Evolutionary conservation across 495 filamentous ascomycete genomes (phyloP), one percentile per base, ranked within the genome.

Genomic region (Beverwykella pulmonaria): DNA sequence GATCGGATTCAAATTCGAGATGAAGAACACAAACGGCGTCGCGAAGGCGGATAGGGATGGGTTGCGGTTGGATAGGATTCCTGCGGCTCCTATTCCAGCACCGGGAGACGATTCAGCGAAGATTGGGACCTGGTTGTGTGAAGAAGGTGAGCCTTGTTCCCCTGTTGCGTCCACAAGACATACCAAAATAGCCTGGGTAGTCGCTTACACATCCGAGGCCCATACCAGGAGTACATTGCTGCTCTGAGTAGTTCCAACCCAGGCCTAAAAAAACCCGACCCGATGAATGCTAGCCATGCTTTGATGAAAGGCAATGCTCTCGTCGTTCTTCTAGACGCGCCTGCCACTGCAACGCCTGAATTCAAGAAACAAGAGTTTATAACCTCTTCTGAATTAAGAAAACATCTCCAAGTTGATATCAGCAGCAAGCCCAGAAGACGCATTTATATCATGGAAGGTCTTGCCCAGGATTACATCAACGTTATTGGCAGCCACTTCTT

Each of bases 371-470:
- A 19, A 0, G 17, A 29, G 1, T 68, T 68, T 22, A 47, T 10
- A 20, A 53, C 26, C 27, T 4, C 47, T 5, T 1, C 41, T 44
- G 27, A 58, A 3, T 57, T 68, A 20, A 23, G 27, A 20, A 30
- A 39, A 20, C 59, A 68, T 53, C 47, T 63, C 41, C 36, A 15
- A 1, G 27, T 1, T 9, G 57, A 49, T 2, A 23, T 32, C n/a
- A 12, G 34, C 19, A 55, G 4, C 4, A 46, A 58, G 19, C 19
- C 41, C 2, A 25, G 32, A 15, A 47, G 59, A 47, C 20, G 68
- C 2, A 61, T 71, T 5, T 71, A 71, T 36, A 59, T 71, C 26
- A 64, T 71, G 63, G 68, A 71, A 55, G 68, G 68, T 7, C 60
- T 71, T 1, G 68, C 68, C 2, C 52, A 65, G 26, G 68, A 71